Evolutionary conservation across 139 green algal species (phyloP), one percentile per base, ranked within the genome.

Genomic region (Parachlorella kessleri): DNA sequence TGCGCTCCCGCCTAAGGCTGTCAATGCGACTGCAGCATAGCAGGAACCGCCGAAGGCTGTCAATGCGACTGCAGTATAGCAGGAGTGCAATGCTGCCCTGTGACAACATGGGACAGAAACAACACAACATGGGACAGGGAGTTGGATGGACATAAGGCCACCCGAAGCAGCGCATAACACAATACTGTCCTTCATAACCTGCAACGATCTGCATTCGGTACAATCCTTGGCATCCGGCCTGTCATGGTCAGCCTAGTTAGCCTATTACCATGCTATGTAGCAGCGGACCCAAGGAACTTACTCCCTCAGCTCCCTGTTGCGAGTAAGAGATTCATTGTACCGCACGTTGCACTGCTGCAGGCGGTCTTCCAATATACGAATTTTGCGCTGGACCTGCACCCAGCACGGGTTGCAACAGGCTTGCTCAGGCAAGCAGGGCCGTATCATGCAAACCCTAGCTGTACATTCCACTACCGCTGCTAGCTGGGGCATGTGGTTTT

Each of bases 301-400:
- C 4, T 32, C 75, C 18, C 68, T 48, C 68, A 76, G 54, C 48
- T 26, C 53, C 18, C 66, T 64, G 53, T 75, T 85, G 68, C 42
- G 40, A 7, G 80, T 73, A 55, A 83, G 76, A 40, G 41, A 38
- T 72, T 93, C 86, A 78, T 96, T 97, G 88, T 90, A 94, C 55
- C 93, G 93, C 68, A 94, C 80, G 77, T 92, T 92, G 32, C 90
- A 89, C 80, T 94, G 88, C 64, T 97, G 91, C 42, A 97, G 81
- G 8, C 91, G 64, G 79, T 97, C 96, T 83, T 98, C 94, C 41
- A 97, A 87, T 30, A 95, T 82, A 40, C 90, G 90, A 74, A 98
- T 92, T 6, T 33, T 35, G 38, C 76, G 75, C 65, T 93, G 85
- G 83, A 92, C 93, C 70, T 93, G 84, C n/a, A n/a, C n/a, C n/a